Conservation (phyloP, 78 protist species). For the Tieghemostelium lacteum region DNA sequence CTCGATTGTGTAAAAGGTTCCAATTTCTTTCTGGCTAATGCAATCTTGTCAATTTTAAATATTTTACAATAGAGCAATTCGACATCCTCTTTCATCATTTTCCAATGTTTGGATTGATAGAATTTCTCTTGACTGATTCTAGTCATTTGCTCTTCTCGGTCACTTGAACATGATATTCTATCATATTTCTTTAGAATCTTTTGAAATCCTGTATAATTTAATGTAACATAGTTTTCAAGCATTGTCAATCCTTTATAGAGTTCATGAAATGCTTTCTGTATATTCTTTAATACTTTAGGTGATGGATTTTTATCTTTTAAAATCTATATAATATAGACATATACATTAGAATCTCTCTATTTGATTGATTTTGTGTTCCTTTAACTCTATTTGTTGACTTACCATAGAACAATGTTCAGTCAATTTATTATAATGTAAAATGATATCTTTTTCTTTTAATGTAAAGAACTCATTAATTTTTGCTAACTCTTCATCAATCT, state of each 20-base stretch:
- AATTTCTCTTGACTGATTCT: conserved; percentile 16
- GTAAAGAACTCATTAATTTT: conserved; percentile 49
- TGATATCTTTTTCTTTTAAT: conserved; percentile 47
- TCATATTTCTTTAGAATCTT: conserved; percentile 63
- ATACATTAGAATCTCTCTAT: too few species aligned
- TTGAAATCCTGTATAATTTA: conserved; percentile 52
- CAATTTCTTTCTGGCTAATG: conserved; percentile 29
- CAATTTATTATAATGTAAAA: conserved; percentile 63
- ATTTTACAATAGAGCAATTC: conserved; percentile 67
- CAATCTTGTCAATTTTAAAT: conserved; percentile 62
- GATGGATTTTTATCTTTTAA: conserved; percentile 64
- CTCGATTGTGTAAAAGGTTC: conserved; percentile 24
- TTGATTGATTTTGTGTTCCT: background rate
- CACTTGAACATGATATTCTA: conserved; percentile 1
- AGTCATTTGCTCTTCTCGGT: background rate
- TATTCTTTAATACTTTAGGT: conserved; percentile 65
- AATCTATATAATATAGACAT: conserved; percentile 2
- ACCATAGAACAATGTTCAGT: conserved; percentile 65
- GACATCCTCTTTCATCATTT: conserved; percentile 68
- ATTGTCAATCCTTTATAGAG: conserved; percentile 63
- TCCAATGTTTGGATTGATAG: conserved; percentile 34
- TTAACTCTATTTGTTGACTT: background rate
- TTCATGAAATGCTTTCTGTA: conserved; percentile 62
- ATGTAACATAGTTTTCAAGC: conserved; percentile 58
- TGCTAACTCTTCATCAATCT: conserved; percentile 40